A percentile compares a stretch with the other conserved stretches of the same genome.
Conservation (phyloP, 352 stramenopile genomes). For the Plasmopara viticola region DNA sequence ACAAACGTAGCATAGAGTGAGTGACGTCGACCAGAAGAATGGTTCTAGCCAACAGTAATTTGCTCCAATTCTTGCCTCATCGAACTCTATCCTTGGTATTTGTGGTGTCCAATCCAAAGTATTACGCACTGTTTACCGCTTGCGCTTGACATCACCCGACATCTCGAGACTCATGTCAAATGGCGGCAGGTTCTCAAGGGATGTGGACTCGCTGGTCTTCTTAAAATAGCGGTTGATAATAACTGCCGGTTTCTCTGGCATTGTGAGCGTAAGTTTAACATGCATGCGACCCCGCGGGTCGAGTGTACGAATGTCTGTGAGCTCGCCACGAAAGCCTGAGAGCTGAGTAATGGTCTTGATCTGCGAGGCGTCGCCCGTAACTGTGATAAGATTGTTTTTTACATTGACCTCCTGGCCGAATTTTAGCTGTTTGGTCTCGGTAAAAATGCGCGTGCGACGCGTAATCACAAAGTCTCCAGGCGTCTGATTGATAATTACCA, state of each 20-base stretch:
- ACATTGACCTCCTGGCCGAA: constrained; percentile 85
- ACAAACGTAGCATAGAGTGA: too few species aligned
- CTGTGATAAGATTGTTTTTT: constrained; percentile 84
- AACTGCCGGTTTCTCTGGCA: constrained; percentile 68
- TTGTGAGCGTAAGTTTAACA: constrained; percentile 68
- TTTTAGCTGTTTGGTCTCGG: constrained; percentile 83
- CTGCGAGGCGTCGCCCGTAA: constrained; percentile 62
- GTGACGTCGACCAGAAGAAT: too few species aligned
- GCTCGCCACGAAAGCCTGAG: constrained; percentile 66
- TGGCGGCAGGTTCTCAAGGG: constrained; percentile 79
- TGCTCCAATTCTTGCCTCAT: too few species aligned
- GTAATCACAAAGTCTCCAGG: constrained; percentile 83
- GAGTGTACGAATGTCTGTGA: constrained; percentile 68
- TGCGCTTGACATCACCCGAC: constrained; percentile 78
- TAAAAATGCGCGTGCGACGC: constrained; percentile 84
- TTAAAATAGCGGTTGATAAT: constrained; percentile 84
- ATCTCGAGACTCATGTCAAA: constrained; percentile 84
- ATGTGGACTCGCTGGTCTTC: constrained; percentile 83
- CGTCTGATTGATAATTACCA: constrained; percentile 85
- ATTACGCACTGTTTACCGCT: constrained; percentile 39
- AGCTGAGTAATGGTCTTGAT: constrained; percentile 79
- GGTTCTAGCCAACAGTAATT: too few species aligned
- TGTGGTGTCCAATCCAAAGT: not conserved
- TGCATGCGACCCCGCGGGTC: constrained; percentile 77
- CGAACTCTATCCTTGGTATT: too few species aligned